Percentiles rank a stretch among this genome's conserved stretches.
These are phyloP conservation scores for Blastomyces silverae DNA, from an alignment of 2,329 filamentous ascomycete genomes.

Conservation along the genomic window DNA sequence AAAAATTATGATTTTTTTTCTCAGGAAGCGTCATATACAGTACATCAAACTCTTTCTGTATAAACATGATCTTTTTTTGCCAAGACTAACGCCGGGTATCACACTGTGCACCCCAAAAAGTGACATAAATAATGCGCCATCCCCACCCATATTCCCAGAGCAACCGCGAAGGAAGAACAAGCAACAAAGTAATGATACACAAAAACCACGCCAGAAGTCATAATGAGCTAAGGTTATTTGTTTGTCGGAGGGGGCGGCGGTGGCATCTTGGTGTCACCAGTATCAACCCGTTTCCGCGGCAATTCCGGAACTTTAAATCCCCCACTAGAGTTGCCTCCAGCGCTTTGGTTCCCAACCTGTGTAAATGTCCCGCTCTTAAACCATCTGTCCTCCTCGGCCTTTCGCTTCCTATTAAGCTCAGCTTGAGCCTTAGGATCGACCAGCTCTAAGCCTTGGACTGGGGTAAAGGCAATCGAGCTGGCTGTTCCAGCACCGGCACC, in stretches of 20 bases:
- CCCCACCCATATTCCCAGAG: conserved; percentile 12
- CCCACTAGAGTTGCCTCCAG: conserved; percentile 21
- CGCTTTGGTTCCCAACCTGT: conserved; percentile 55
- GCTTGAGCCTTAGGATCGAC: conserved; percentile 88
- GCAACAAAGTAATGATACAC: conserved; percentile 1
- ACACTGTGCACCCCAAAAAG: neutral
- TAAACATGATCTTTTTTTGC: neutral
- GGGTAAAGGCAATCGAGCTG: conserved; percentile 85
- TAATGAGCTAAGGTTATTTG: conserved; percentile 19
- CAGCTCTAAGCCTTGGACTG: conserved; percentile 87
- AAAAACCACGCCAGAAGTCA: neutral
- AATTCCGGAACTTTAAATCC: conserved; percentile 74
- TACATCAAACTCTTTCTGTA: conserved; percentile 7
- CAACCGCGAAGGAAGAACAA: neutral
- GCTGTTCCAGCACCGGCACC: conserved; percentile 64
- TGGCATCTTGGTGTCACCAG: conserved; percentile 52
- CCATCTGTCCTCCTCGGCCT: conserved; percentile 91
- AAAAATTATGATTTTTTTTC: neutral
- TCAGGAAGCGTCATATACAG: neutral
- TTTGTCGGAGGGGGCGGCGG: conserved; percentile 35
- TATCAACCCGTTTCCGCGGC: conserved; percentile 68
- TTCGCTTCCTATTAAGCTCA: conserved; percentile 80
- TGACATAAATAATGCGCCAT: conserved; percentile 6
- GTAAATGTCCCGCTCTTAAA: conserved; percentile 98
- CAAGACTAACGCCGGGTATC: conserved; percentile 8